Percentiles rank a stretch among this genome's conserved stretches.
phyloP scores from a whole-genome alignment of 2,329 filamentous ascomycete genomes.

The Parastagonospora avenae region DNA sequence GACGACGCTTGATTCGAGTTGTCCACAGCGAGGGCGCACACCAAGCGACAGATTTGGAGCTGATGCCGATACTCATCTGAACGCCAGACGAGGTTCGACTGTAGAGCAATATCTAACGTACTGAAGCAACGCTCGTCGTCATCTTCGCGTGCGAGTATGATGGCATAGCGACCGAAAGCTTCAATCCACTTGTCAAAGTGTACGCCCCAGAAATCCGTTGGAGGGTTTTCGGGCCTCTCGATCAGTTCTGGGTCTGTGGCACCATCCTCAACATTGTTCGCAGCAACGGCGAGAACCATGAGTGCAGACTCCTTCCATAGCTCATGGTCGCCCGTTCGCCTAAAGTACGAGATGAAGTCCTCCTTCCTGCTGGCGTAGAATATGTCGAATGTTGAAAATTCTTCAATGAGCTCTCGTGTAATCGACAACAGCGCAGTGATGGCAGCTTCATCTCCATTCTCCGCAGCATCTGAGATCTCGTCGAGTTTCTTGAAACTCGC shows the following conservation, averaged over 20 bases:
- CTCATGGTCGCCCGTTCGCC: constrained; percentile 37
- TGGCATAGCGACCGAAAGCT: constrained; percentile 84
- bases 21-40: constrained; percentile 79
- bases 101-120: constrained; percentile 75
- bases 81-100: constrained; percentile 82
- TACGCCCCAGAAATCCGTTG: constrained; percentile 73
- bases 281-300: constrained; percentile 41
- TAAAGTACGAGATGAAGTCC: constrained; percentile 46
- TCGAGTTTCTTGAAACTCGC: constrained; percentile 54
- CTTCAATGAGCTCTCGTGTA: constrained; percentile 62
- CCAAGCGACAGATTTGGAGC: constrained; percentile 79
- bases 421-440: constrained; percentile 64
- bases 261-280: constrained; percentile 43
- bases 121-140: constrained; percentile 76
- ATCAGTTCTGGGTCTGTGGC: constrained; percentile 32
- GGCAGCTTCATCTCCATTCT: constrained; percentile 56
- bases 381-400: constrained; percentile 64
- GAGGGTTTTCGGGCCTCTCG: constrained; percentile 42
- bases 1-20: constrained; percentile 77
- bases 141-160: constrained; percentile 72
- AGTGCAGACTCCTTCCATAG: constrained; percentile 43
- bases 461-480: constrained; percentile 48
- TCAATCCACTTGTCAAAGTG: constrained; percentile 86
- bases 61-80: constrained; percentile 69
- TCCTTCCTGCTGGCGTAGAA: constrained; percentile 60